Evolutionary conservation across 176 grass and related monocot genomes (phyloP), one percentile per base, ranked within the genome.

Genomic region (Carex parvula): DNA sequence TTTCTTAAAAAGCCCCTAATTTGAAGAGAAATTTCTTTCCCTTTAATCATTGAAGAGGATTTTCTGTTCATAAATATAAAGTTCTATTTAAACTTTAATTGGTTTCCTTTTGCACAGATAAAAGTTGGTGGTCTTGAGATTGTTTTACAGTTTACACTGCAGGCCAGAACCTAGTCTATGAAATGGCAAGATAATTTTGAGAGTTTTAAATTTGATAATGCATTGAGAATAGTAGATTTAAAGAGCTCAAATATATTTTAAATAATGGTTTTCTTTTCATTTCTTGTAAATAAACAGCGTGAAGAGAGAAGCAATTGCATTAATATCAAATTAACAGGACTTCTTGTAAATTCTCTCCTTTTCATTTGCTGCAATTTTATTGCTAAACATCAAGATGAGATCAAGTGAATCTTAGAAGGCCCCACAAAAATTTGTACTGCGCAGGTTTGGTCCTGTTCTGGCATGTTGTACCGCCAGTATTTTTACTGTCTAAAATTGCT

Each of bases 1-100:
- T 53, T 60, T 86, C 33, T 60, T 82, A 37, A 39, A 39, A 55
- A 87, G 3, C 10, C 7, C 12, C 66, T 78, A 63, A 71, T 56
- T 70, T 60, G 59, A 82, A 80, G 64, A 69, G 37, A 60, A 79
- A 39, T 65, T 83, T 5, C 53, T 39, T 24, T 61, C 3, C 59
- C n/a, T 32, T 35, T 85, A 70, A 67, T 8, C 10, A 56, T 9
- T 56, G 6, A 52, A 52, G 32, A 50, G 41, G 8, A 13, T 14
- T 55, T 53, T 30, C 13, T 77, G 14, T 55, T 30, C 42, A 14
- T 26, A 55, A 30, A 55, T 17, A 30, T 5, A 77, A 42, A 72
- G 16, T 72, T 42, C 37, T 42, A 14, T 20, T 33, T 2, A 2
- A 16, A 18, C 26, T 33, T 7, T 18, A 17, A 15, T 30, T 77